phyloP scores from a whole-genome alignment of 148 eudicot genomes.

The Rhododendron simsii region DNA sequence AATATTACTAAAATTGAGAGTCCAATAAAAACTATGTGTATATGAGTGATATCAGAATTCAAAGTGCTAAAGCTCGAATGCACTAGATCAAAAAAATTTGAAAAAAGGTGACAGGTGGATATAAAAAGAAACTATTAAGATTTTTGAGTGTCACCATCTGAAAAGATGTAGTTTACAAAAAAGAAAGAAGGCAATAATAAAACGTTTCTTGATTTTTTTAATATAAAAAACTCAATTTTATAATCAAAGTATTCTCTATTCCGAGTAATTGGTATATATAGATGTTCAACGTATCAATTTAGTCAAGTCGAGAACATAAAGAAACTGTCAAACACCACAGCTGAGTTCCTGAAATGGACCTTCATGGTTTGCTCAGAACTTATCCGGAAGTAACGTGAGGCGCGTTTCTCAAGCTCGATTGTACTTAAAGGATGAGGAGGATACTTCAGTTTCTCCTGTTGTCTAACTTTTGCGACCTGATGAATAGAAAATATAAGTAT shows the following conservation, averaged over 20 bases:
- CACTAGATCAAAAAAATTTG: not conserved
- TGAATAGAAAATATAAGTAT: conserved; percentile 15
- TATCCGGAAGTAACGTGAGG: conserved; percentile 92
- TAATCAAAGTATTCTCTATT: not conserved
- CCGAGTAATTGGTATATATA: not conserved
- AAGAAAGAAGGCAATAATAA: not conserved
- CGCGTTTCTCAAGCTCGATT: conserved; percentile 98
- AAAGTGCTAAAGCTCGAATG: not conserved
- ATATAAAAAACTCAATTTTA: not conserved
- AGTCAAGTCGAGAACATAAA: not conserved
- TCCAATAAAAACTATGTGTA: not conserved
- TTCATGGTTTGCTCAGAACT: conserved; percentile 95
- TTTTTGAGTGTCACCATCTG: not conserved
- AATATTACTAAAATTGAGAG: not conserved
- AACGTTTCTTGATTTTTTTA: not conserved
- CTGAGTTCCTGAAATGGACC: conserved; percentile 32
- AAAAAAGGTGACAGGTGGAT: not conserved
- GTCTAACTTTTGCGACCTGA: conserved; percentile 78
- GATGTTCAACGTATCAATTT: not conserved
- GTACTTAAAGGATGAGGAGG: conserved; percentile 95
- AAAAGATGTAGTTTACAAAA: not conserved
- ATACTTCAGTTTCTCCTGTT: conserved; percentile 70
- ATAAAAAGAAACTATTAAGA: not conserved
- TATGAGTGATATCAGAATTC: not conserved
- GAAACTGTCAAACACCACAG: not conserved